These are phyloP conservation scores for Elaphomyces granulatus DNA, from an alignment of 495 filamentous ascomycete species.

Conservation along the genomic window DNA sequence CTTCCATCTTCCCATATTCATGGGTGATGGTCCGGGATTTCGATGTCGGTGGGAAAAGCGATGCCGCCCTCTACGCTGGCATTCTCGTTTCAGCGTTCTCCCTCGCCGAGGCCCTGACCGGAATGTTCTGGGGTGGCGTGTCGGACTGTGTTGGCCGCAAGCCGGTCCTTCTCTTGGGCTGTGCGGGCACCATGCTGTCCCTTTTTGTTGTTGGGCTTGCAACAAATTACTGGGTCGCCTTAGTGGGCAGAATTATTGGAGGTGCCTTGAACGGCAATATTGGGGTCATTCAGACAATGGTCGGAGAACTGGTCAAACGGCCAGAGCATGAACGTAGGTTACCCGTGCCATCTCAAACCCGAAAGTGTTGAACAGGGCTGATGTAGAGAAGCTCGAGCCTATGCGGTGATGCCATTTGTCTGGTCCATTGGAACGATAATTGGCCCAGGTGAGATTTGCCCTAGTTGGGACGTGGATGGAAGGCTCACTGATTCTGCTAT, in stretches of 20 bases:
- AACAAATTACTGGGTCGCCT: constrained; percentile 61
- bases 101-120: constrained; percentile 64
- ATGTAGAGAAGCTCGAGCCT: constrained; percentile 46
- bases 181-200: constrained; percentile 63
- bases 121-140: constrained; percentile 72
- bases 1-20: constrained; percentile 78
- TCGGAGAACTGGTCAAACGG: constrained; percentile 63
- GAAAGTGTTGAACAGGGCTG: background rate
- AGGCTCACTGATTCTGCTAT: too few species aligned
- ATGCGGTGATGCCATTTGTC: constrained; percentile 76
- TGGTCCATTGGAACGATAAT: constrained; percentile 79
- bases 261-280: constrained; percentile 79
- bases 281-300: constrained; percentile 87
- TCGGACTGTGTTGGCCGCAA: constrained; percentile 77
- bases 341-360: background rate
- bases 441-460: constrained; percentile 55
- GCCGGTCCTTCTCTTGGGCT: constrained; percentile 65
- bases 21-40: constrained; percentile 69
- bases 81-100: constrained; percentile 76
- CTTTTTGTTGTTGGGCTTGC: constrained; percentile 74
- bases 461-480: too few species aligned
- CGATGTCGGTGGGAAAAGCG: constrained; percentile 46
- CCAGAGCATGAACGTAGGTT: constrained; percentile 71
- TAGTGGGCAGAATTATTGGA: constrained; percentile 59
- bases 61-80: constrained; percentile 73